Percentiles rank a stretch among this genome's conserved stretches.
Evolutionary conservation across 306 rosid species (phyloP).

Genomic region (Pyrus bretschneideri): DNA sequence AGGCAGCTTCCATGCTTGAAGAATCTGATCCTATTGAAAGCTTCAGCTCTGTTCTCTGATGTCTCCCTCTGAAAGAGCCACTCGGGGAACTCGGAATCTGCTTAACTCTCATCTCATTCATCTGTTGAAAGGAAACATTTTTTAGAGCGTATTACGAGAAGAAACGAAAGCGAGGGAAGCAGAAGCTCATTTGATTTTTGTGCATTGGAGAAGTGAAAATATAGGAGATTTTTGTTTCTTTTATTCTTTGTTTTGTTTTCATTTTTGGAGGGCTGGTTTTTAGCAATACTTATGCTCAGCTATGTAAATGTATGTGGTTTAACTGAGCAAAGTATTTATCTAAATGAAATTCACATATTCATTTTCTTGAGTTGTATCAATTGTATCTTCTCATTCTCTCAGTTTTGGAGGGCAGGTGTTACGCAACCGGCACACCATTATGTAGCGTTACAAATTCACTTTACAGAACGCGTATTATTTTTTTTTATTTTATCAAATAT

Average conservation of each 20-base stretch:
- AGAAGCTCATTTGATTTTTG: constrained; percentile 7
- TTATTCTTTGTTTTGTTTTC: neutral
- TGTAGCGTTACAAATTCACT: too few relatives aligned
- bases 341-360: neutral
- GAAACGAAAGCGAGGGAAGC: constrained; percentile 14
- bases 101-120: neutral
- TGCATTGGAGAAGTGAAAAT: constrained; percentile 20
- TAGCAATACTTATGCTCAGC: constrained; percentile 28
- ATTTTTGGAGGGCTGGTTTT: constrained; percentile 3
- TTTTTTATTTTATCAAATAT: too few relatives aligned
- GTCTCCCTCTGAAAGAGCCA: neutral
- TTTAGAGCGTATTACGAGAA: constrained; percentile 1
- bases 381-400: neutral
- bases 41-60: constrained; percentile 55
- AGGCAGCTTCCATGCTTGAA: constrained; percentile 93
- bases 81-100: neutral
- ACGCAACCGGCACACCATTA: too few relatives aligned
- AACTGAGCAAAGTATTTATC: constrained; percentile 8
- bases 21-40: constrained; percentile 82
- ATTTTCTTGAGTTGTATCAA: neutral
- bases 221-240: neutral
- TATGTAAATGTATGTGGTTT: constrained; percentile 39
- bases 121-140: constrained; percentile 10
- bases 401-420: too few relatives aligned
- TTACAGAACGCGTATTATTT: too few relatives aligned